Base-by-base conservation (phyloP, 768 basidiomycete genomes). In the Termitomyces sp. region DNA sequence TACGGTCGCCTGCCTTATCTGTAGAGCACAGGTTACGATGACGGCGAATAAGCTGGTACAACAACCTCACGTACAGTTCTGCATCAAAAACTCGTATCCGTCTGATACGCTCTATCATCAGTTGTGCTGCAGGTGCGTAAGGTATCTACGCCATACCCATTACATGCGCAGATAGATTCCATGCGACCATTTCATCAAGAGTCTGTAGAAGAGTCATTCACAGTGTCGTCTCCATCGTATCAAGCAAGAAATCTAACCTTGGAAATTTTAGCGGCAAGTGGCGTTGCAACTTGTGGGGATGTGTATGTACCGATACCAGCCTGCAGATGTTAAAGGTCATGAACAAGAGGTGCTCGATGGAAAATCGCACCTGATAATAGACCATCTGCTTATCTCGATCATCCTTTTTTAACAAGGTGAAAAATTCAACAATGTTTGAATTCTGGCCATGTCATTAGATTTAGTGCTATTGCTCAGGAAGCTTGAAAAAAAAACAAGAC, bases 51-150 rank as follows among this genome's bases (percentile, higher is more conserved):
- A 20, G 1, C 38, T 18, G n/a, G 57, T 18, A 35, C 42, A 0
- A 42, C 18, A 5, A 1, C 6, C 16, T 7, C 3, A 70, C 73
- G 20, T 65, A 81, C 82, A 85, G 61, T 84, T 83, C 55, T 84
- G 79, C 85, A 86, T 86, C 50, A 87, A 68, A 65, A 85, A 87
- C 64, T 80, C 78, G 58, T 86, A 85, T 1, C 84, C 85, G 44
- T 75, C 83, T 81, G 49, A 8, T 32, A 8, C 32, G 18, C 22
- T 48, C 18, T 11, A 24, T 35, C 28, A 20, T 52, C 3, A 33
- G 45, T 44, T 38, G 40, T 48, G 16, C 8, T 58, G 38, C 22
- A 60, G n/a, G 24, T 33, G 50, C 36, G 55, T 50, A 36, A 57
- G 52, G 2, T 42, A 24, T 58, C 18, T 2, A 12, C 4, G 18